Evolutionary conservation across 2,329 filamentous ascomycete genomes (phyloP).

Genomic region (Corynespora cassiicola): DNA sequence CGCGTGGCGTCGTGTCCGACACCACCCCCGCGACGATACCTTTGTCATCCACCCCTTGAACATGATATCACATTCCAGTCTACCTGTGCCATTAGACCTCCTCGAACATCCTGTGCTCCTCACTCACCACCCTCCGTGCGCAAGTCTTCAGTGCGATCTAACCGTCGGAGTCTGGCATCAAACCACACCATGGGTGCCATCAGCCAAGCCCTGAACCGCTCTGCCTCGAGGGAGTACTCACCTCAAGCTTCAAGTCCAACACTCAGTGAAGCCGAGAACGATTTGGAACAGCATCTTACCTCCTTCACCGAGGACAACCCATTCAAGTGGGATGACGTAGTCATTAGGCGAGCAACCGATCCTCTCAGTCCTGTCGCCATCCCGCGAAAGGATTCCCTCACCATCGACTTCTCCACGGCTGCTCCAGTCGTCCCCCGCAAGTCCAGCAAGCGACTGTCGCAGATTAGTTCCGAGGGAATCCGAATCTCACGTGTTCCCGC

Average conservation of each 20-base stretch:
- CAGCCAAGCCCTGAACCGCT: slow-evolving; percentile 28
- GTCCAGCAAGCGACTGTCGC: slow-evolving; percentile 49
- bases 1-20: slow-evolving; percentile 20
- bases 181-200: slow-evolving; percentile 27
- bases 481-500: slow-evolving; percentile 29
- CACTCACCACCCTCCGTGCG: slow-evolving; percentile 25
- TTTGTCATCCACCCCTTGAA: slow-evolving; percentile 27
- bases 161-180: slow-evolving; percentile 17
- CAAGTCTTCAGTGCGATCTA: slow-evolving; percentile 26
- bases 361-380: slow-evolving; percentile 12
- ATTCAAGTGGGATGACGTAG: slow-evolving; percentile 26
- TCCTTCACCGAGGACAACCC: slow-evolving; percentile 30
- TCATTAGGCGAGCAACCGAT: slow-evolving; percentile 9
- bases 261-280: slow-evolving; percentile 54
- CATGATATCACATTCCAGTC: slow-evolving; percentile 29
- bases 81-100: slow-evolving; percentile 27
- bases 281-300: slow-evolving; percentile 36
- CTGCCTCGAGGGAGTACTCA: slow-evolving; percentile 22
- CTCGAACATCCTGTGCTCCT: slow-evolving; percentile 15
- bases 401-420: slow-evolving; percentile 11
- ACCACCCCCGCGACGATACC: slow-evolving; percentile 30
- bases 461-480: slow-evolving; percentile 18
- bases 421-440: slow-evolving; percentile 48
- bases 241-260: slow-evolving; percentile 50
- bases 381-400: slow-evolving; percentile 17